These are phyloP conservation scores for Aspergillus mulundensis DNA, from an alignment of 495 filamentous ascomycete genomes.

Conservation along the genomic window DNA sequence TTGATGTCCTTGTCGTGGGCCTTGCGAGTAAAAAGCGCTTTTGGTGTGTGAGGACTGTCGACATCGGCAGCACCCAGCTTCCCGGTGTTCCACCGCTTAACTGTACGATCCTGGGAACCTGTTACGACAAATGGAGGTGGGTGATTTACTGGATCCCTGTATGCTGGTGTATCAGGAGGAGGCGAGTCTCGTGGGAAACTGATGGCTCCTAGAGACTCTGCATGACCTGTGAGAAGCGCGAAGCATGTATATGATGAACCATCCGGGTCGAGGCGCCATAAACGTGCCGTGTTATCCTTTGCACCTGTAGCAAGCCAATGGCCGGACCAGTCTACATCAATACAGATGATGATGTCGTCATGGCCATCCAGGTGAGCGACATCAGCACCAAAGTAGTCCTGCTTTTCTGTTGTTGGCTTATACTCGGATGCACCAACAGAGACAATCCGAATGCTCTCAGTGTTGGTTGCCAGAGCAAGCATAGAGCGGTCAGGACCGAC, in stretches of 20 bases:
- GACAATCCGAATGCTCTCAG: slow-evolving; percentile 85
- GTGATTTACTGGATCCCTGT: slow-evolving; percentile 63
- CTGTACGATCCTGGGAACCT: slow-evolving; percentile 88
- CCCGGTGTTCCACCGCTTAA: slow-evolving; percentile 83
- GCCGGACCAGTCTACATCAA: slow-evolving; percentile 94
- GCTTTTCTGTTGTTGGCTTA: slow-evolving; percentile 25
- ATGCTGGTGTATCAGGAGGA: slow-evolving; percentile 57
- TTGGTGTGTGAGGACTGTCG: slow-evolving; percentile 37
- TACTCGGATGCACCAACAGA: slow-evolving; percentile 50
- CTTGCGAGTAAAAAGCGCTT: slow-evolving; percentile 76
- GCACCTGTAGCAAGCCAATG: slow-evolving; percentile 94
- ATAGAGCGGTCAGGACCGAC: slow-evolving; percentile 73
- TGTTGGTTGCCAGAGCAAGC: slow-evolving; percentile 90
- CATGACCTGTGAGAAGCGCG: slow-evolving; percentile 81
- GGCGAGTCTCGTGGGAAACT: slow-evolving; percentile 69
- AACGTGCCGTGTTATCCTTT: slow-evolving; percentile 90
- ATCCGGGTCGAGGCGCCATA: slow-evolving; percentile 84
- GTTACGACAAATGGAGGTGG: slow-evolving; percentile 83
- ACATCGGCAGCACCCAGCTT: slow-evolving; percentile 37
- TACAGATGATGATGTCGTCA: slow-evolving; percentile 89
- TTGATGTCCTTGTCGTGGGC: slow-evolving; percentile 99
- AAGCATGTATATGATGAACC: slow-evolving; percentile 72
- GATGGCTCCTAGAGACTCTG: slow-evolving; percentile 92
- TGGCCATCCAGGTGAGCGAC: slow-evolving; percentile 81
- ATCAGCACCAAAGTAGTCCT: slow-evolving; percentile 80